These are phyloP conservation scores for Aspergillus amoenus DNA, from an alignment of 2,329 filamentous ascomycete species.

Conservation along the genomic window DNA sequence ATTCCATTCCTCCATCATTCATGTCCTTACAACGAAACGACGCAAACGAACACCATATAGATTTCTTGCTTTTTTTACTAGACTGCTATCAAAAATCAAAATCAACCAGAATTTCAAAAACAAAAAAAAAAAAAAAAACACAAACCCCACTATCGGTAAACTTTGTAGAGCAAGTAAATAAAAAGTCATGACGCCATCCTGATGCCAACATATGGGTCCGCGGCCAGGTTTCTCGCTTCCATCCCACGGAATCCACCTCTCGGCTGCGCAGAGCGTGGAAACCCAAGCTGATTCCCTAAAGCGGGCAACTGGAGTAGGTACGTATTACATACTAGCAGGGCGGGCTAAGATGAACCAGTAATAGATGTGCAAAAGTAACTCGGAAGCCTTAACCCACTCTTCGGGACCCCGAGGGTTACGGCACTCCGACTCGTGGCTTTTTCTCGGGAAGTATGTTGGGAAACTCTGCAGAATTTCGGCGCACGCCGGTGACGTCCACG, in stretches of 20 bases:
- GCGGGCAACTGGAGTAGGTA: no score
- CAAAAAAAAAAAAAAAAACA: background rate
- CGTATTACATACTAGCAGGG: no score
- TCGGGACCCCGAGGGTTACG: background rate
- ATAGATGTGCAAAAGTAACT: no score
- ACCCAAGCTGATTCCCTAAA: no score
- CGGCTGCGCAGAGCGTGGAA: no score
- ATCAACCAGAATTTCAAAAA: background rate
- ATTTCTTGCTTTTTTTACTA: no score
- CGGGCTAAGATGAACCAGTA: no score
- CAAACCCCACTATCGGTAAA: background rate
- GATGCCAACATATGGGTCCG: background rate
- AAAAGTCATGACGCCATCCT: slow-evolving; percentile 12
- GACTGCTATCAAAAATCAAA: background rate
- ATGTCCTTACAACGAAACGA: background rate
- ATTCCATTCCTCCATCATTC: background rate
- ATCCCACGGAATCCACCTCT: background rate
- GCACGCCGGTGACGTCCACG: background rate
- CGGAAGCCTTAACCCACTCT: no score
- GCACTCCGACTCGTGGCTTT: background rate
- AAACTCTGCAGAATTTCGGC: background rate
- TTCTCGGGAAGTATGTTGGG: background rate
- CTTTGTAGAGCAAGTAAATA: background rate
- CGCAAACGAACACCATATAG: background rate
- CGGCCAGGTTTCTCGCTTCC: background rate